A percentile compares a stretch with the other conserved stretches of the same genome.
Conservation (phyloP, 2,329 filamentous ascomycete species). For the Aschersonia sp. region DNA sequence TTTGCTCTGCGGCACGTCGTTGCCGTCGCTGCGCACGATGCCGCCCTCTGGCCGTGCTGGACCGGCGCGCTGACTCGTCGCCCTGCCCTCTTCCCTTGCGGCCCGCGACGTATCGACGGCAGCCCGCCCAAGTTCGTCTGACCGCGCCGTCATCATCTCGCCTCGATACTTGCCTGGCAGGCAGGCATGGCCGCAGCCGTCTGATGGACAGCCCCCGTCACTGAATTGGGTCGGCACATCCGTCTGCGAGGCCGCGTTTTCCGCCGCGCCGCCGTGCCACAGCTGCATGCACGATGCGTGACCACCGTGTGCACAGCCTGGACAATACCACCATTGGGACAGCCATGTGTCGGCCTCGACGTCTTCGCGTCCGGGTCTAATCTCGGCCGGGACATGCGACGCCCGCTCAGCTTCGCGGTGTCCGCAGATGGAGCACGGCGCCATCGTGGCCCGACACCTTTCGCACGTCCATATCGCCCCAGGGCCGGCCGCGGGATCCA, state of each 20-base stretch:
- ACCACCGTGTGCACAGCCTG: slow-evolving; percentile 47
- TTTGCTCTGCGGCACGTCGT: slow-evolving; percentile 43
- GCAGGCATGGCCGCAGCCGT: slow-evolving; percentile 51
- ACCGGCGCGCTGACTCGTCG: background rate
- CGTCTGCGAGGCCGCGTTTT: too few species aligned
- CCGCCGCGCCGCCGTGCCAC: slow-evolving; percentile 32
- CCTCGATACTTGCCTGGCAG: slow-evolving; percentile 41
- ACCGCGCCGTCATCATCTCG: slow-evolving; percentile 27
- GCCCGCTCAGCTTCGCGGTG: slow-evolving; percentile 34
- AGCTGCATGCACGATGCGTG: slow-evolving; percentile 43
- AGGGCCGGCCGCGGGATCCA: slow-evolving; percentile 28
- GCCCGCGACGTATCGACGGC: slow-evolving; percentile 23
- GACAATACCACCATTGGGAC: slow-evolving; percentile 48
- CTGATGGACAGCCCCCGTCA: slow-evolving; percentile 48
- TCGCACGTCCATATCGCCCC: slow-evolving; percentile 43
- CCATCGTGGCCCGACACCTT: slow-evolving; percentile 36
- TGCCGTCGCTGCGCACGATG: slow-evolving; percentile 26
- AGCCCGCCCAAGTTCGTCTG: slow-evolving; percentile 37
- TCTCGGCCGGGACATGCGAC: slow-evolving; percentile 19
- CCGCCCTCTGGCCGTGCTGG: too few species aligned
- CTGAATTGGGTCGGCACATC: slow-evolving; percentile 17
- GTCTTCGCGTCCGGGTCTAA: slow-evolving; percentile 10
- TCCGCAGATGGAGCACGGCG: slow-evolving; percentile 43
- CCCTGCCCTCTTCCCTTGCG: slow-evolving; percentile 10
- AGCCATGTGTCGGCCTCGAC: slow-evolving; percentile 11